Conservation (phyloP, 2,329 filamentous ascomycete species). For the Hypoxylon sp. region DNA sequence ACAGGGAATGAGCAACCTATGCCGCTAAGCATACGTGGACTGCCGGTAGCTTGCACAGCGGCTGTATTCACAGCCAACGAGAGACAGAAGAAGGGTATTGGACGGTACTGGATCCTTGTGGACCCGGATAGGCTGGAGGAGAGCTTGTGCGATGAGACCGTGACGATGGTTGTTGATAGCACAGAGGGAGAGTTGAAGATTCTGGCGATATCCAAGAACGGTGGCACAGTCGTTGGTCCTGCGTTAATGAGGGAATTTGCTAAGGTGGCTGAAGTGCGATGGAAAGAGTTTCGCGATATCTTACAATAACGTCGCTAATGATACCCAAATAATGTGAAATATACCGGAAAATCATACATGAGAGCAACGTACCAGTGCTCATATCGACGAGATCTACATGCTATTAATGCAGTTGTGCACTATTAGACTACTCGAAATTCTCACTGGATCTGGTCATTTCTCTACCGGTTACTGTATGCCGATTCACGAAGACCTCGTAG, state of each 20-base stretch:
- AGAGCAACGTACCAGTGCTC: not conserved
- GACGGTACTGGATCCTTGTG: constrained; percentile 79
- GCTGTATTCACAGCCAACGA: constrained; percentile 79
- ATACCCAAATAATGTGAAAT: constrained; percentile 40
- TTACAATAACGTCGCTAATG: constrained; percentile 35
- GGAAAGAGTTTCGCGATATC: constrained; percentile 64
- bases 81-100: constrained; percentile 59
- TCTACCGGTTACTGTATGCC: not conserved
- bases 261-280: constrained; percentile 71
- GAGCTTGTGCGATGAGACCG: constrained; percentile 81
- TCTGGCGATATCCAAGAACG: constrained; percentile 83
- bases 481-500: not conserved
- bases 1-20: constrained; percentile 57
- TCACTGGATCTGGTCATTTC: not conserved
- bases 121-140: constrained; percentile 95
- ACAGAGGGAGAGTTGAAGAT: constrained; percentile 67
- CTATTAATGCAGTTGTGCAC: not conserved
- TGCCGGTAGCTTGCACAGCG: constrained; percentile 83
- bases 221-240: constrained; percentile 77
- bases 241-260: constrained; percentile 72
- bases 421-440: not conserved
- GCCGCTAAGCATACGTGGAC: constrained; percentile 69
- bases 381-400: not conserved
- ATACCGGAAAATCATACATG: not conserved
- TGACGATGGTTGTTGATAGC: constrained; percentile 84